Base-by-base conservation (phyloP, 2,329 filamentous ascomycete genomes). In the Phialophora chinensis region DNA sequence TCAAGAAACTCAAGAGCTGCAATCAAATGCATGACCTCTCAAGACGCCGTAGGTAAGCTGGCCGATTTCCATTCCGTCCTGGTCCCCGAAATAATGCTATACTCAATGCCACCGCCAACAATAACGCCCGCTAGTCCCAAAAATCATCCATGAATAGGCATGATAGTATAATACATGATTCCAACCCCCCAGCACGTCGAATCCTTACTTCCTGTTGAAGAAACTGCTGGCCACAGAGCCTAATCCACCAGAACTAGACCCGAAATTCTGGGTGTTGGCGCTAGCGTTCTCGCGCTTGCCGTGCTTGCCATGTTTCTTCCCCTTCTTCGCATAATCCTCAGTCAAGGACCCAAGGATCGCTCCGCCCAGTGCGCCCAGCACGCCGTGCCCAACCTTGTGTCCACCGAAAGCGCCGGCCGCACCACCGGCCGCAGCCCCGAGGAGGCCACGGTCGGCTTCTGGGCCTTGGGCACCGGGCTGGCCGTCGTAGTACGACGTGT, bases 321-420 rank as follows among this genome's bases (percentile, higher is more conserved):
- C 78, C 66, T 78, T 74, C 77, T 86, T 86, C 69, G 78, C 72
- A 70, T 84, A 83, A 69, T 87, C 81, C 68, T 86, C 84, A 0
- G 85, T 72, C 69, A 86, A 83, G 72, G 79, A 82, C 1, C 86
- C 86, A 2, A 84, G 63, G 54, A 88, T 79, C 0, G 85, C 86
- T 63, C 86, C 86, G 3, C 84, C 84, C 25, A 88, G 73, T 0
- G 85, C 82, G 8, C 86, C 86, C 11, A 88, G 75, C 27, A 88
- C 75, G 5, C 84, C 84, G 69, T 86, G 84, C 23, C 84, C 79
- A 35, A 79, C 83, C 70, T 84, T 80, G 74, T 86, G 85, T 14
- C 86, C 86, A 8, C 85, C 78, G 67, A 83, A 83, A 66, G 82
- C 83, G 1, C 86, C 86, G 1, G 85, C 84, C 1, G 84, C 80